Evolutionary conservation across 148 eudicot species (phyloP), one percentile per base, ranked within the genome.

Genomic region (Selenicereus undatus): DNA sequence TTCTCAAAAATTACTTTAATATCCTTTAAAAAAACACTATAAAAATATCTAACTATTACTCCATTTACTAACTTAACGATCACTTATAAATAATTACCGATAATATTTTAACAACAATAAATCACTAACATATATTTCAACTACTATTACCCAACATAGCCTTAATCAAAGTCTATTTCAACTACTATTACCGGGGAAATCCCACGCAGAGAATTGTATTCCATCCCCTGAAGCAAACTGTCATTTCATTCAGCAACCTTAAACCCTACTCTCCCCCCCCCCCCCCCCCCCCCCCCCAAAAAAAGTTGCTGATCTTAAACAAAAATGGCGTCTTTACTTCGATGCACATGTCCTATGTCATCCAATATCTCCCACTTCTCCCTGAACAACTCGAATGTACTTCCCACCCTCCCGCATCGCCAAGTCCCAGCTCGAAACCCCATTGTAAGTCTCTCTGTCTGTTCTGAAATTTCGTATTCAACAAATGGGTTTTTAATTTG

Each of bases 321-420:
- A 68, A 48, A 14, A 85, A 86, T 86, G 88, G 88, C 82, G 66
- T 60, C 88, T 83, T 60, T 78, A 36, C 80, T 83, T 12, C 71
- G 70, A 0, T 58, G 27, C 73, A 78, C 86, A 70, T 56, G 36
- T 78, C 74, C 84, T 11, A 16, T 85, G 56, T 86, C 82, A 75
- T 82, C 81, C 4, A 24, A 52, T 69, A 60, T 77, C 71, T 65
- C 78, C 62, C 68, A 70, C 30, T 77, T 80, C 8, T 66, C 81
- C 32, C 20, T 42, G 22, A 71, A 71, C n/a, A 69, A 77, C 43
- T 86, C 88, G 24, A 78, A 50, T 24, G 30, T 51, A 5, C 27
- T 79, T 18, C 20, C 82, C 0, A 54, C 36, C 35, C 27, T 36
- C 70, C 17, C 48, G 11, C 65, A 69, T 35, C 60, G 24, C 70